phyloP scores from a whole-genome alignment of 139 green algal genomes.

The Volvox reticuliferus region DNA sequence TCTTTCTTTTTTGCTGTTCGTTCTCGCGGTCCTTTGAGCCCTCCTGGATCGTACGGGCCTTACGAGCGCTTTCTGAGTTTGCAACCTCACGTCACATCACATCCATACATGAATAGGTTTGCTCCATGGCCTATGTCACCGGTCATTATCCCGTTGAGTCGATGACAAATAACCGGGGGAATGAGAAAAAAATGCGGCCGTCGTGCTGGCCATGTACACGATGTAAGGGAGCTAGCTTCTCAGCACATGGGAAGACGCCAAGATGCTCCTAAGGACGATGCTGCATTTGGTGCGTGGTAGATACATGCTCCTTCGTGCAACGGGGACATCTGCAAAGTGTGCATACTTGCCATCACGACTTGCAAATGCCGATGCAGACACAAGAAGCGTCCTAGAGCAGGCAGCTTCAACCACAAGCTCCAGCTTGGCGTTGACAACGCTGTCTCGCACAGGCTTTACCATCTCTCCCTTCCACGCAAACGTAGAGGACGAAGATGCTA shows the following conservation, averaged over 20 bases:
- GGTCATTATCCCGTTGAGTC: no score
- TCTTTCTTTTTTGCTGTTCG: no score
- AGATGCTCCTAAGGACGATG: no score
- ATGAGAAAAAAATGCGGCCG: neutral
- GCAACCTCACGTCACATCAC: no score
- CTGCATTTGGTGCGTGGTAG: neutral
- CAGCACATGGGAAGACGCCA: neutral
- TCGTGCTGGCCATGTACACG: conserved; percentile 1
- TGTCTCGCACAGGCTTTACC: neutral
- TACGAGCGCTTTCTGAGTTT: no score
- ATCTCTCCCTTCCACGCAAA: neutral
- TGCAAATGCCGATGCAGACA: neutral
- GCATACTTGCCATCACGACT: neutral
- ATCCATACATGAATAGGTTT: no score
- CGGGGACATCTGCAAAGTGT: no score
- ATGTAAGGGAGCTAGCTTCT: conserved; percentile 3
- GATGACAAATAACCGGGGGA: no score
- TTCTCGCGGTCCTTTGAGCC: no score
- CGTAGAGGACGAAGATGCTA: neutral
- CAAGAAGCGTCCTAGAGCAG: neutral
- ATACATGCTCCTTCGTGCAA: neutral
- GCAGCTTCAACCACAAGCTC: neutral
- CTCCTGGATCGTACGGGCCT: no score
- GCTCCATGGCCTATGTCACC: no score
- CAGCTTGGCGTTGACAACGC: neutral